These are phyloP conservation scores for Alternaria arborescens DNA, from an alignment of 2,329 filamentous ascomycete genomes.

Conservation along the genomic window DNA sequence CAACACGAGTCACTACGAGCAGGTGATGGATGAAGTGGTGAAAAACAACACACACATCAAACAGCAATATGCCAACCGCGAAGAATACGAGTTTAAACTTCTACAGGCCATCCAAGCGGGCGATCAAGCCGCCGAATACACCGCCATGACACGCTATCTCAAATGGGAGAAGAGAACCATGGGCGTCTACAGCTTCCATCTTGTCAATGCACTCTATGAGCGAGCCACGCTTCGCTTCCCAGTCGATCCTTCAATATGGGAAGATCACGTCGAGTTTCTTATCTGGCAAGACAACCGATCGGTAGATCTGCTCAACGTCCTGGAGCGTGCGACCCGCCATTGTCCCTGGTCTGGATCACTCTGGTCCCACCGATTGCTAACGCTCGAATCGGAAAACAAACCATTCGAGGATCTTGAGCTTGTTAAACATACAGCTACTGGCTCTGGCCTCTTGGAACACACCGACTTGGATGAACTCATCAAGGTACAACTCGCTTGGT, in stretches of 20 bases:
- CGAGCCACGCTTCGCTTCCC: slow-evolving; percentile 79
- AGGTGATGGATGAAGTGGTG: slow-evolving; percentile 74
- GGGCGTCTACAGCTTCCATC: slow-evolving; percentile 60
- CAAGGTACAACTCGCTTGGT: slow-evolving; percentile 94
- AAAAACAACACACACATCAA: slow-evolving; percentile 70
- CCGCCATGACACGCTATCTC: slow-evolving; percentile 72
- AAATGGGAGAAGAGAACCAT: slow-evolving; percentile 81
- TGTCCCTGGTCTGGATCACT: slow-evolving; percentile 92
- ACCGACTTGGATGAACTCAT: slow-evolving; percentile 88
- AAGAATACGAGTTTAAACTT: slow-evolving; percentile 73
- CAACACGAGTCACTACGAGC: slow-evolving; percentile 75
- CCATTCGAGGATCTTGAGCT: slow-evolving; percentile 83
- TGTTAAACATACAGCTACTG: slow-evolving; percentile 92
- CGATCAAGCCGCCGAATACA: slow-evolving; percentile 66
- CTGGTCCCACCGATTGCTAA: slow-evolving; percentile 89
- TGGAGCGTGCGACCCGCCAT: slow-evolving; percentile 85
- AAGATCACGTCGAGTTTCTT: slow-evolving; percentile 81
- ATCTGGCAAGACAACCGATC: slow-evolving; percentile 58
- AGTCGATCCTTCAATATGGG: slow-evolving; percentile 79
- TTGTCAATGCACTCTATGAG: slow-evolving; percentile 74
- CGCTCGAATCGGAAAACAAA: slow-evolving; percentile 79
- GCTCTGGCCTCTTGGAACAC: slow-evolving; percentile 82
- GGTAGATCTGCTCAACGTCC: slow-evolving; percentile 69
- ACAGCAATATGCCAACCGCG: slow-evolving; percentile 69
- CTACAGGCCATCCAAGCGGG: slow-evolving; percentile 65